These are phyloP conservation scores for Saxispiralis lemnorum DNA, from an alignment of 495 filamentous ascomycete species.

Conservation along the genomic window DNA sequence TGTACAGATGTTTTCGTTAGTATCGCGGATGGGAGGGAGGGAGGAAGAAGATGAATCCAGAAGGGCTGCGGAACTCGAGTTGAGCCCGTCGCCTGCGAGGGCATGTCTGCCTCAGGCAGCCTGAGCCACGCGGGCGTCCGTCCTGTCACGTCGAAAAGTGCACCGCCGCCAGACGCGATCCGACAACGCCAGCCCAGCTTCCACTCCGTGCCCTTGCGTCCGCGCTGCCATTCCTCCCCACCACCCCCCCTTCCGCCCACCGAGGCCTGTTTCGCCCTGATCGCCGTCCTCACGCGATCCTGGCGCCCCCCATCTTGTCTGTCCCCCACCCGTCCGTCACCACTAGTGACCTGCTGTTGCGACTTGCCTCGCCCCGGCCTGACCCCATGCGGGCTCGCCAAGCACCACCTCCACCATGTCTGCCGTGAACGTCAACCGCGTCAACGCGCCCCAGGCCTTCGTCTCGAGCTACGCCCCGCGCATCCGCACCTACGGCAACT, in stretches of 20 bases:
- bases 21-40: no score
- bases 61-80: no score
- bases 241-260: not conserved
- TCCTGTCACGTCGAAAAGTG: no score
- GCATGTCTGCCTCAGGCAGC: no score
- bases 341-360: no score
- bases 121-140: no score
- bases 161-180: not conserved
- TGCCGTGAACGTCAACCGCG: conserved; percentile 4
- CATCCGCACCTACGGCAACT: conserved; percentile 78
- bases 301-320: conserved; percentile 6
- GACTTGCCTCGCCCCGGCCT: no score
- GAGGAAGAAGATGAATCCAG: no score
- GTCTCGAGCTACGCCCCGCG: conserved; percentile 84
- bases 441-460: conserved; percentile 58
- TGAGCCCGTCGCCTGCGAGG: no score
- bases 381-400: conserved; percentile 1
- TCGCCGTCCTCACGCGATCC: conserved; percentile 3
- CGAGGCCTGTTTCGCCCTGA: conserved; percentile 2
- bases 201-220: not conserved
- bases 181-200: not conserved
- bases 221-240: not conserved
- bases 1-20: no score
- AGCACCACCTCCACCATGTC: conserved; percentile 13
- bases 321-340: no score